These are phyloP conservation scores for Phytophthora pinifolia DNA, from an alignment of 352 stramenopile genomes.

Conservation along the genomic window DNA sequence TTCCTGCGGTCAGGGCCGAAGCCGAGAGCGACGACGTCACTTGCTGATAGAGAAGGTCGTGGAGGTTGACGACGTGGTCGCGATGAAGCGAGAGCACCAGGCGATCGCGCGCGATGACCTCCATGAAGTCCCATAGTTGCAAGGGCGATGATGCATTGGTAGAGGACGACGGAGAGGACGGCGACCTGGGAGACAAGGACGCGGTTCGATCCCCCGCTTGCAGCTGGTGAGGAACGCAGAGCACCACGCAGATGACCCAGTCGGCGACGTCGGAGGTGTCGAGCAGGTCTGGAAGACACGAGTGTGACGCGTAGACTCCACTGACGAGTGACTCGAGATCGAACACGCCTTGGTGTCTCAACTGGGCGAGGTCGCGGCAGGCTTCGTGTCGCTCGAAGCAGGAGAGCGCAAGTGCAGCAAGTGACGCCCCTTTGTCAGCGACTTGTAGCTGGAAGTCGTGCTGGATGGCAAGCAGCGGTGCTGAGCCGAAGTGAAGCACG, in stretches of 20 bases:
- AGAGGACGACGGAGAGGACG: slow-evolving; percentile 1
- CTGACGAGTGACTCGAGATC: slow-evolving; percentile 44
- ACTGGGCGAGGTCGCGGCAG: slow-evolving; percentile 49
- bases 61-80: slow-evolving; percentile 49
- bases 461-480: slow-evolving; percentile 56
- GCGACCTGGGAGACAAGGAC: slow-evolving; percentile 9
- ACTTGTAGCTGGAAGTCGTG: slow-evolving; percentile 55
- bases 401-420: slow-evolving; percentile 49
- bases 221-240: slow-evolving; percentile 52
- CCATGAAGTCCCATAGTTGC: slow-evolving; percentile 61
- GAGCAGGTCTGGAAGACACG: slow-evolving; percentile 26
- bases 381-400: slow-evolving; percentile 51
- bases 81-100: slow-evolving; percentile 48
- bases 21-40: slow-evolving; percentile 33
- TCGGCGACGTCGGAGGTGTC: slow-evolving; percentile 27
- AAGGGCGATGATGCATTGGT: slow-evolving; percentile 14
- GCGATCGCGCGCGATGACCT: slow-evolving; percentile 48
- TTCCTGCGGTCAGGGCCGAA: neutral
- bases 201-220: slow-evolving; percentile 1
- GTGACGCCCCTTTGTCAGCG: slow-evolving; percentile 16
- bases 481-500: slow-evolving; percentile 57
- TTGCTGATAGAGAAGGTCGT: slow-evolving; percentile 64
- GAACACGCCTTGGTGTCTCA: slow-evolving; percentile 53
- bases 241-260: slow-evolving; percentile 58
- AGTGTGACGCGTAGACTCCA: slow-evolving; percentile 29